These are phyloP conservation scores for Pleurotus giganteus DNA, from an alignment of 768 basidiomycete genomes.

Conservation along the genomic window DNA sequence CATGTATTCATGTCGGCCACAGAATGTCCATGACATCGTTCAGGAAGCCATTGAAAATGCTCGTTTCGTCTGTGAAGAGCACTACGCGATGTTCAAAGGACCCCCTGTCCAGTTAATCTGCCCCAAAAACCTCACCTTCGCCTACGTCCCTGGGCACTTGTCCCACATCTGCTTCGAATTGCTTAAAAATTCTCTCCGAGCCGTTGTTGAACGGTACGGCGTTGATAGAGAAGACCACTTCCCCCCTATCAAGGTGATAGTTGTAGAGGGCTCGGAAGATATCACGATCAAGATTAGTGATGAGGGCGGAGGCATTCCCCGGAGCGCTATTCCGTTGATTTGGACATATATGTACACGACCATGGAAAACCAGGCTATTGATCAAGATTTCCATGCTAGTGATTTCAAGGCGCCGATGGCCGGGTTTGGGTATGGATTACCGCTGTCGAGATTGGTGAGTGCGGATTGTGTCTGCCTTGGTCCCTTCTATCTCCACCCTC, in stretches of 20 bases:
- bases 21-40: slow-evolving; percentile 97
- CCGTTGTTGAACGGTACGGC: slow-evolving; percentile 92
- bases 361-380: slow-evolving; percentile 71
- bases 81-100: slow-evolving; percentile 93
- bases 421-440: slow-evolving; percentile 92
- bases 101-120: slow-evolving; percentile 97
- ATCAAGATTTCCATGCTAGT: slow-evolving; percentile 75
- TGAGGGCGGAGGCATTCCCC: slow-evolving; percentile 92
- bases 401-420: slow-evolving; percentile 99
- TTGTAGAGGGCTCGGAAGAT: slow-evolving; percentile 96
- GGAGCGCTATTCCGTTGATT: slow-evolving; percentile 87
- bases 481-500: slow-evolving; percentile 1
- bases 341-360: slow-evolving; percentile 99
- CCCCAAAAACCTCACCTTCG: slow-evolving; percentile 79
- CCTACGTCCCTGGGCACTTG: slow-evolving; percentile 95
- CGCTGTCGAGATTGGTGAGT: slow-evolving; percentile 84
- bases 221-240: slow-evolving; percentile 74
- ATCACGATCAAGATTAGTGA: slow-evolving; percentile 99
- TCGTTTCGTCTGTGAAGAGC: slow-evolving; percentile 91
- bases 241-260: slow-evolving; percentile 92
- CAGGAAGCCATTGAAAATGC: slow-evolving; percentile 99
- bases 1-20: slow-evolving; percentile 9
- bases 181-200: slow-evolving; percentile 95
- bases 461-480: neutral
- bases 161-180: slow-evolving; percentile 97